Base-by-base conservation (phyloP, 2,329 filamentous ascomycete genomes). In the Biscogniauxia marginata region DNA sequence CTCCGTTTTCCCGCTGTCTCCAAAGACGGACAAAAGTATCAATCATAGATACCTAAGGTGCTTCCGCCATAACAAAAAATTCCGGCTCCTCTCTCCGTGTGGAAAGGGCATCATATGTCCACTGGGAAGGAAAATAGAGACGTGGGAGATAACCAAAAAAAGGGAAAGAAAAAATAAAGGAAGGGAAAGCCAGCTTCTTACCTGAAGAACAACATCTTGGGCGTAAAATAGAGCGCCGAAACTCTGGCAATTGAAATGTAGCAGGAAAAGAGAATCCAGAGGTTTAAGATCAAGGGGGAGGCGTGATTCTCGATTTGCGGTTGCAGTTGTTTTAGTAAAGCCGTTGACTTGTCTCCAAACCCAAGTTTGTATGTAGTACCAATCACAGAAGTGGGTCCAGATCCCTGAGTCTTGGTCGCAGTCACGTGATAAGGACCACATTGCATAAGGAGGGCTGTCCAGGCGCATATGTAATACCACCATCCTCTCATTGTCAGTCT, bases 201-300 rank as follows among this genome's bases (percentile, higher is more conserved):
- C 62, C 62, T 64, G 51, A 64, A 64, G 54, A 64, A 64, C 46
- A 64, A 43, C 62, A 64, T 64, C 2, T 52, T 60, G 48, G 30
- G 9, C 19, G 18, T 18, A n/a, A 46, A 46, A 21, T 46, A 11
- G 45, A 46, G 45, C 7, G n/a, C 3, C 3, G 45, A 34, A 19
- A 49, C 9, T 18, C 18, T 13, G 22, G 1, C 19, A 20, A 18
- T 4, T 39, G 46, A 18, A 46, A 4, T 20, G 16, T 22, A 30
- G 4, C 46, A 7, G 18, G 2, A 19, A n/a, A 24, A 46, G 13
- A 9, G 21, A 43, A 39, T 39, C 30, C 30, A 39, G 30, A 16
- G 11, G 30, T 39, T 39, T 11, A 8, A 39, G n/a, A 39, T n/a
- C n/a, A n/a, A n/a, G 9, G 30, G 3, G 5, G 9, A 3, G n/a